Conservation (phyloP, 2,329 filamentous ascomycete species). For the Blumeria graminis region DNA sequence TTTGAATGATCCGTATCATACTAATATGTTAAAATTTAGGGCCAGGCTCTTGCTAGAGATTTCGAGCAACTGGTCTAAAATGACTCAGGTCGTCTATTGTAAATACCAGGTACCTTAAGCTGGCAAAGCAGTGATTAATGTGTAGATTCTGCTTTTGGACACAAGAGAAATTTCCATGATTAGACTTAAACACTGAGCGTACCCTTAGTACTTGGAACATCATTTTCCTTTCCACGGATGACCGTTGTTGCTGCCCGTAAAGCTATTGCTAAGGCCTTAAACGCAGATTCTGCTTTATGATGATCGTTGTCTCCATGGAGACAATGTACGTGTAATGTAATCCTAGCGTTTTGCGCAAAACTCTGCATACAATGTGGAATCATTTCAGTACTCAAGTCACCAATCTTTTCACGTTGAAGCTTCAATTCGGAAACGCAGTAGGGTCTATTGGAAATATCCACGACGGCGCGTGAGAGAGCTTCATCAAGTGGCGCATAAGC, state of each 20-base stretch:
- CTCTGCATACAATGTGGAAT: conserved; percentile 85
- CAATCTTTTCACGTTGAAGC: conserved; percentile 76
- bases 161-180: background rate
- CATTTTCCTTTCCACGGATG: conserved; percentile 61
- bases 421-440: conserved; percentile 54
- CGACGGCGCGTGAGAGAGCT: conserved; percentile 74
- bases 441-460: conserved; percentile 22
- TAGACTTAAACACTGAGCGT: conserved; percentile 37
- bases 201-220: conserved; percentile 90
- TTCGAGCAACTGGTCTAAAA: background rate
- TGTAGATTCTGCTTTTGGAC: background rate
- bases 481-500: conserved; percentile 91
- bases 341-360: conserved; percentile 71
- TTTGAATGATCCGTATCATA: no score
- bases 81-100: background rate
- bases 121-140: background rate
- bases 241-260: conserved; percentile 51
- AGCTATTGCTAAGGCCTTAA: conserved; percentile 86
- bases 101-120: background rate
- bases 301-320: conserved; percentile 83
- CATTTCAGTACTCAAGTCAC: conserved; percentile 88
- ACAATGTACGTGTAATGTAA: conserved; percentile 92
- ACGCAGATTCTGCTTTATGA: conserved; percentile 85
- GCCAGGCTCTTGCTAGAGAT: background rate
- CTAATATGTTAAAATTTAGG: no score